Evolutionary conservation across 2,329 filamentous ascomycete genomes (phyloP).

Genomic region (Colletotrichum lentis): DNA sequence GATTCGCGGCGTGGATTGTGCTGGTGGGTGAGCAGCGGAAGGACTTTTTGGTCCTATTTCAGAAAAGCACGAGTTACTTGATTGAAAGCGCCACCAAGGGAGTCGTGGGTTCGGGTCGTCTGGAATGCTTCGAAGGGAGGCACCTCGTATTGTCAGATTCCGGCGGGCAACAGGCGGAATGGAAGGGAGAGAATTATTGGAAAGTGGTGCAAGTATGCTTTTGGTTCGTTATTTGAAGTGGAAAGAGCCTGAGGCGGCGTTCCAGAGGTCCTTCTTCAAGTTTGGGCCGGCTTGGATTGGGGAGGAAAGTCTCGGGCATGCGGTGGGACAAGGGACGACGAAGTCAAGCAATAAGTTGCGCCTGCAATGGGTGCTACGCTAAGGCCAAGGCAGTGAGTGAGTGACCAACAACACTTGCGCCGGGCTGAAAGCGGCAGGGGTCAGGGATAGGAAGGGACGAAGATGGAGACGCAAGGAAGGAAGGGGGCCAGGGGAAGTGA

Average conservation of each 20-base stretch:
- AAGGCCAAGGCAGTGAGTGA: background rate
- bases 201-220: slow-evolving; percentile 22
- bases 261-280: slow-evolving; percentile 1
- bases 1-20: background rate
- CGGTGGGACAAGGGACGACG: background rate
- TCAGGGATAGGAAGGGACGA: slow-evolving; percentile 16
- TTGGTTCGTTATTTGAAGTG: background rate
- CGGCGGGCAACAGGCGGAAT: slow-evolving; percentile 8
- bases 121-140: slow-evolving; percentile 35
- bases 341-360: background rate
- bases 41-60: slow-evolving; percentile 31
- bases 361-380: background rate
- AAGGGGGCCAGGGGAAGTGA: background rate
- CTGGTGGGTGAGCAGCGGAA: background rate
- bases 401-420: slow-evolving; percentile 19
- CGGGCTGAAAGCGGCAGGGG: slow-evolving; percentile 35
- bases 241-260: slow-evolving; percentile 21
- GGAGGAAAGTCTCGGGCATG: slow-evolving; percentile 22
- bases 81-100: slow-evolving; percentile 22
- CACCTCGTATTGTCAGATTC: slow-evolving; percentile 24
- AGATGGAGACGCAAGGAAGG: slow-evolving; percentile 1
- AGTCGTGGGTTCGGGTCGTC: slow-evolving; percentile 4
- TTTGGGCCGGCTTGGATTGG: slow-evolving; percentile 4
- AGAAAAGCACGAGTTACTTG: slow-evolving; percentile 20
- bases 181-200: slow-evolving; percentile 7